Conservation (phyloP, 805 yeast species). For the Saccharomyces paradoxus region DNA sequence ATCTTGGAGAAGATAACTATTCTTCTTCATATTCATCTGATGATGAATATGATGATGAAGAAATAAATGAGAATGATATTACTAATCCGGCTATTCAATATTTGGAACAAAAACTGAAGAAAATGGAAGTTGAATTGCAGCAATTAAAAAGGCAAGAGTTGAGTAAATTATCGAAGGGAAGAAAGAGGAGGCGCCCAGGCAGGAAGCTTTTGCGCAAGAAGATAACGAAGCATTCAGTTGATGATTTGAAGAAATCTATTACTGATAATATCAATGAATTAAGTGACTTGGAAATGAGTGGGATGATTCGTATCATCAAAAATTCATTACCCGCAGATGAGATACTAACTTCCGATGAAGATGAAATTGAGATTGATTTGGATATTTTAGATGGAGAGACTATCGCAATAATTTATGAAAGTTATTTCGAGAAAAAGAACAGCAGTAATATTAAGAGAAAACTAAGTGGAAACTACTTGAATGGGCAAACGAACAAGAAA, state of each 20-base stretch:
- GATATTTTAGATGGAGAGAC: conserved; percentile 84
- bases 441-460: background rate
- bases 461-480: background rate
- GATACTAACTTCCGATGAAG: conserved; percentile 48
- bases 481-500: background rate
- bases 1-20: background rate
- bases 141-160: conserved; percentile 72
- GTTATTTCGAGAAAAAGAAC: conserved; percentile 51
- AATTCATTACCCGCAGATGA: conserved; percentile 46
- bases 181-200: background rate
- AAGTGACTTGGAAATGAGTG: conserved; percentile 72
- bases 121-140: conserved; percentile 79
- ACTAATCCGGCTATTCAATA: conserved; percentile 87
- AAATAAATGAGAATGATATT: conserved; percentile 51
- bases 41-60: conserved; percentile 16
- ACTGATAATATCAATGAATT: conserved; percentile 73
- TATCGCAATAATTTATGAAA: conserved; percentile 72
- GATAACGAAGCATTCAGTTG: conserved; percentile 39
- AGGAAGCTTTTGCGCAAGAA: conserved; percentile 1
- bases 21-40: background rate
- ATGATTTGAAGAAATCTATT: conserved; percentile 93
- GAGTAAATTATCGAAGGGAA: background rate
- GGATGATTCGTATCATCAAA: conserved; percentile 76
- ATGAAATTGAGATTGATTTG: conserved; percentile 93
- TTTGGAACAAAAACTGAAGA: conserved; percentile 73